Base-by-base conservation (phyloP, 768 basidiomycete genomes). In the Trametes maxima region DNA sequence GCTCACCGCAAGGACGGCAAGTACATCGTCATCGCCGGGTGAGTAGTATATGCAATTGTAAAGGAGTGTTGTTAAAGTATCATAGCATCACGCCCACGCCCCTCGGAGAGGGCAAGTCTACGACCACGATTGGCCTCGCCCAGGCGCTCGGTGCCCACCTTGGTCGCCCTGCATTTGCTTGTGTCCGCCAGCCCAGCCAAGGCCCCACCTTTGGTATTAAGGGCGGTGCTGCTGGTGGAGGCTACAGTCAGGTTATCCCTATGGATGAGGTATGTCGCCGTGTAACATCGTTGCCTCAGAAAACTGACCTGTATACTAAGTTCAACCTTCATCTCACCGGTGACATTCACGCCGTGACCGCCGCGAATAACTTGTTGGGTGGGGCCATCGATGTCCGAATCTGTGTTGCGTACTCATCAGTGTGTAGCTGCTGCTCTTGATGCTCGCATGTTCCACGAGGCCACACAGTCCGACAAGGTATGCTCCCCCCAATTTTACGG, bases 191-290 rank as follows among this genome's bases (percentile, higher is more conserved):
- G 72, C 97, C 97, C 4, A 95, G 94, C 77, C 96, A 99, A 75
- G 96, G 97, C 13, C 96, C 96, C 36, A 98, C 96, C 0, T 99
- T 98, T 73, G 96, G 96, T 67, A 97, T 99, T 80, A 99, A 99
- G 76, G 96, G 96, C 67, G 97, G 96, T 68, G 96, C 96, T 39
- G 96, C 96, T 44, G 96, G 97, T 42, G 96, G 96, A 62, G 96
- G 96, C 54, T 99, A 98, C 79, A 94, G 93, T 72, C 95, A 97
- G 72, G 92, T 99, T 70, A 98, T 98, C 76, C 96, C 96, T 43
- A 98, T 98, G 96, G 96, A 98, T 70, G 96, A 98, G 79, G 90
- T 90, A 65, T 55, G 45, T 8, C 74, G 62, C 16, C 4, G 12
- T 10, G 25, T 37, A 1, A 5, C 22, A 35, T 36, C 5, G 19